These are phyloP conservation scores for Ogataea saltuana DNA, from an alignment of 805 yeast species.

Conservation along the genomic window DNA sequence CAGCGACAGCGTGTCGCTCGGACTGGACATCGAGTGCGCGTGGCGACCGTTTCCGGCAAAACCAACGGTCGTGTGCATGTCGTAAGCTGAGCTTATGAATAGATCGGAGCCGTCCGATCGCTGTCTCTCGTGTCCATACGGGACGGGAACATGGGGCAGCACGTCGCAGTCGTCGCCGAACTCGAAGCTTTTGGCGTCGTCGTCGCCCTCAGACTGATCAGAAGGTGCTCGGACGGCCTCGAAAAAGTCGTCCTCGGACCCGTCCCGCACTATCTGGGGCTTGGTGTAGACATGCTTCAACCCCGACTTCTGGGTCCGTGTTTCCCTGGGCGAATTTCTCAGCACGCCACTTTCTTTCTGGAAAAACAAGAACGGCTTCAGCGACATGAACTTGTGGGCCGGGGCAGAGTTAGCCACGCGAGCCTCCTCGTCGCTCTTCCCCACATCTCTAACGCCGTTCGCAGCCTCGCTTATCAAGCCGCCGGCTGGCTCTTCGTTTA, in stretches of 20 bases:
- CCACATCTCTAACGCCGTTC: no score
- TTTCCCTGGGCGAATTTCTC: neutral
- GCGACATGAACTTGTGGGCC: conserved; percentile 34
- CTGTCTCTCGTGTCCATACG: conserved; percentile 4
- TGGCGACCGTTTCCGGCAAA: conserved; percentile 16
- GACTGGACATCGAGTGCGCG: conserved; percentile 31
- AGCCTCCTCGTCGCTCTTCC: neutral
- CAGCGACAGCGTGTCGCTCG: conserved; percentile 20
- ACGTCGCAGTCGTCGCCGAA: conserved; percentile 15
- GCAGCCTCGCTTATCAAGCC: no score
- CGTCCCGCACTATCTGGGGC: neutral
- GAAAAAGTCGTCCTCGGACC: no score
- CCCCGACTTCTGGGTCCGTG: neutral
- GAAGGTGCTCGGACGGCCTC: no score
- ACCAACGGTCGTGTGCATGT: conserved; percentile 4
- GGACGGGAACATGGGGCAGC: conserved; percentile 6
- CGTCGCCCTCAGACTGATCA: no score
- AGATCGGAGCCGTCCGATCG: conserved; percentile 8
- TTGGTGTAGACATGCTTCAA: neutral
- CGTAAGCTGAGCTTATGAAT: conserved; percentile 16
- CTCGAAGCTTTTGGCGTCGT: conserved; percentile 15
- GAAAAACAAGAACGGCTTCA: conserved; percentile 29
- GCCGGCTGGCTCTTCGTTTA: conserved; percentile 12
- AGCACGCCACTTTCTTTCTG: conserved; percentile 9
- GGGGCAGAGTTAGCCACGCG: conserved; percentile 23